Evolutionary conservation across 148 eudicot genomes (phyloP).

Genomic region (Simmondsia chinensis): DNA sequence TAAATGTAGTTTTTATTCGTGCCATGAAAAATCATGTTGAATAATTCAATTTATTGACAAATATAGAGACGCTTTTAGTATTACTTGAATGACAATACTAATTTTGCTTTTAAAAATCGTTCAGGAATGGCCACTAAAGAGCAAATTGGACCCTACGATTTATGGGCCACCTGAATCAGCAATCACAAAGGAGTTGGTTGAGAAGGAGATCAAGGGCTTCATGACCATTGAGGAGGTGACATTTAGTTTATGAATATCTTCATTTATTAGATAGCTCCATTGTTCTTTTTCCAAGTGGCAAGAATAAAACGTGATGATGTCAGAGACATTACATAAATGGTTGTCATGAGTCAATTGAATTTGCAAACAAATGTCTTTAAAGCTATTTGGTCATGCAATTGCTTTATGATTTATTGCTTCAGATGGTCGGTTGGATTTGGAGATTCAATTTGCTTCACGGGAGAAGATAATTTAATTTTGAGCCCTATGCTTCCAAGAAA

Average conservation of each 20-base stretch:
- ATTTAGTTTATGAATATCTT: background rate
- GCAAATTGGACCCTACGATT: slow-evolving; percentile 22
- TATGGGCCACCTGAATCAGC: slow-evolving; percentile 31
- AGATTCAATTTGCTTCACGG: too few relatives aligned
- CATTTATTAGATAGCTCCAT: background rate
- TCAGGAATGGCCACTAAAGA: slow-evolving; percentile 34
- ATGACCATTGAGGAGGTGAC: slow-evolving; percentile 18
- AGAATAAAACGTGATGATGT: background rate
- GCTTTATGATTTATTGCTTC: too few relatives aligned
- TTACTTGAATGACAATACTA: background rate
- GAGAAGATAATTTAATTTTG: too few relatives aligned
- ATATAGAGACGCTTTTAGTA: background rate
- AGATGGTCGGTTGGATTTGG: too few relatives aligned
- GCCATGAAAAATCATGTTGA: background rate
- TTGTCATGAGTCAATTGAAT: too few relatives aligned
- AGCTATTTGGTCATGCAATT: too few relatives aligned
- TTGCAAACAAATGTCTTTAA: too few relatives aligned
- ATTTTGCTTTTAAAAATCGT: too few relatives aligned
- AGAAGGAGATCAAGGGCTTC: slow-evolving; percentile 3
- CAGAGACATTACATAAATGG: too few relatives aligned
- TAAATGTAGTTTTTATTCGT: background rate
- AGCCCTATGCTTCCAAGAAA: too few relatives aligned
- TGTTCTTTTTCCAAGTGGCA: background rate
- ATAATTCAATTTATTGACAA: background rate
- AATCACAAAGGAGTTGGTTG: slow-evolving; percentile 16